Percentiles rank a stretch among this genome's conserved stretches.
Conservation (phyloP, 176 grass and related monocot genomes). For the maize (Zea mays) region DNA sequence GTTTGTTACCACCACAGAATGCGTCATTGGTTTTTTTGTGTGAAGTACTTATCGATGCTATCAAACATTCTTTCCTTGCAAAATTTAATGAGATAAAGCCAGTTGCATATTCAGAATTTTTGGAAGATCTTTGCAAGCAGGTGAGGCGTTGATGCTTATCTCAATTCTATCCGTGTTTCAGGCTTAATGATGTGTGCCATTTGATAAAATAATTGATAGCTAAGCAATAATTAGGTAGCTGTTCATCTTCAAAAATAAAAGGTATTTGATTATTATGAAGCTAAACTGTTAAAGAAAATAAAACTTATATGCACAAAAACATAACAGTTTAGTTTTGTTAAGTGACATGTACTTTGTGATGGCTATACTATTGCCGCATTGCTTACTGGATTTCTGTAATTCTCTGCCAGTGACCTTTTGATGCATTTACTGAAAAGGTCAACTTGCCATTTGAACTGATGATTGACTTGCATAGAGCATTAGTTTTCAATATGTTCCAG, state of each 20-base stretch:
- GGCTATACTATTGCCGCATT: background rate
- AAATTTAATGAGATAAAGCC: constrained; percentile 99
- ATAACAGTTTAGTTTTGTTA: constrained; percentile 4
- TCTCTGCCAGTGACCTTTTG: background rate
- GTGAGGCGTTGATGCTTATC: constrained; percentile 41
- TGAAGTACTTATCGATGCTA: constrained; percentile 90
- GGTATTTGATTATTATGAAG: background rate
- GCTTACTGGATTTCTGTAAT: background rate
- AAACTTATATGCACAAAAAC: background rate
- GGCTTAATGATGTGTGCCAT: background rate
- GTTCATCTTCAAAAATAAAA: background rate
- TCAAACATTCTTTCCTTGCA: constrained; percentile 98
- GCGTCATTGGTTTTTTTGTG: constrained; percentile 79
- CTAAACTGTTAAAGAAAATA: constrained; percentile 12
- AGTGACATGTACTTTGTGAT: background rate
- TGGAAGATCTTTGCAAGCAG: constrained; percentile 97
- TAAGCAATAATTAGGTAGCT: background rate
- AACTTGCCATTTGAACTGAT: background rate
- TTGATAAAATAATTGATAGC: constrained; percentile 1
- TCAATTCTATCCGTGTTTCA: constrained; percentile 11
- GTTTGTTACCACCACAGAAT: constrained; percentile 62
- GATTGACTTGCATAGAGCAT: constrained; percentile 13
- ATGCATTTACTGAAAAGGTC: background rate
- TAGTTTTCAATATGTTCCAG: constrained; percentile 5
- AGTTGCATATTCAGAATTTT: constrained; percentile 90